Evolutionary conservation across 2,329 filamentous ascomycete species (phyloP).

Genomic region (Lizonia empirigonia): DNA sequence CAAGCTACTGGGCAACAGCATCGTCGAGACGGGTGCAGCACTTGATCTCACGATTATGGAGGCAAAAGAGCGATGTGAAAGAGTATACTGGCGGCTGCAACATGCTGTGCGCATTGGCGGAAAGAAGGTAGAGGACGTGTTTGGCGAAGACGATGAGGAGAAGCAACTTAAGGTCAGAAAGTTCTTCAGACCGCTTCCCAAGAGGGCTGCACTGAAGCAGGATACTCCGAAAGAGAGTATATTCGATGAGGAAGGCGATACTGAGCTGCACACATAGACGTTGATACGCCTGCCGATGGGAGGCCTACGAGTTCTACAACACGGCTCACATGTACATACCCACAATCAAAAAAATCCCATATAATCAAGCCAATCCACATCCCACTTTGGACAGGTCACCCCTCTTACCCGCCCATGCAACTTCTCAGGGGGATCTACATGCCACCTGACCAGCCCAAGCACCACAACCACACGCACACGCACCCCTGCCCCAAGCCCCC

Average conservation of each 20-base stretch:
- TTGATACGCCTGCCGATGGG: too few species aligned
- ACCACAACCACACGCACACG: too few species aligned
- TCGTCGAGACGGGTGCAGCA: constrained; percentile 72
- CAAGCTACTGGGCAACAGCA: constrained; percentile 61
- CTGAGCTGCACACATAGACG: not conserved
- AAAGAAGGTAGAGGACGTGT: constrained; percentile 47
- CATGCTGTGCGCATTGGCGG: constrained; percentile 70
- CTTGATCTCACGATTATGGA: constrained; percentile 66
- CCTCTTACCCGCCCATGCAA: too few species aligned
- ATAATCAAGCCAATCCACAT: too few species aligned
- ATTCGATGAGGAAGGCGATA: constrained; percentile 20
- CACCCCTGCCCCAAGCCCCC: too few species aligned
- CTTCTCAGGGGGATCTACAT: constrained; percentile 12
- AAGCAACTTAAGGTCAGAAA: constrained; percentile 52
- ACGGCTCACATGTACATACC: not conserved
- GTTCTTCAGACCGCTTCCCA: constrained; percentile 18
- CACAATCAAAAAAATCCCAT: too few species aligned
- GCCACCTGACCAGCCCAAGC: too few species aligned
- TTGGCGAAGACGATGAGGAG: constrained; percentile 54
- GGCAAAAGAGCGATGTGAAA: constrained; percentile 76
- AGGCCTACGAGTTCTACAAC: not conserved
- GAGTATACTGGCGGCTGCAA: constrained; percentile 73
- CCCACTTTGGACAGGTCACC: too few species aligned
- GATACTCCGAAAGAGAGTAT: too few species aligned
- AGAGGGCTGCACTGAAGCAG: constrained; percentile 1